Base-by-base conservation (phyloP, 2,329 filamentous ascomycete genomes). In the Pestalotiopsis fici region DNA sequence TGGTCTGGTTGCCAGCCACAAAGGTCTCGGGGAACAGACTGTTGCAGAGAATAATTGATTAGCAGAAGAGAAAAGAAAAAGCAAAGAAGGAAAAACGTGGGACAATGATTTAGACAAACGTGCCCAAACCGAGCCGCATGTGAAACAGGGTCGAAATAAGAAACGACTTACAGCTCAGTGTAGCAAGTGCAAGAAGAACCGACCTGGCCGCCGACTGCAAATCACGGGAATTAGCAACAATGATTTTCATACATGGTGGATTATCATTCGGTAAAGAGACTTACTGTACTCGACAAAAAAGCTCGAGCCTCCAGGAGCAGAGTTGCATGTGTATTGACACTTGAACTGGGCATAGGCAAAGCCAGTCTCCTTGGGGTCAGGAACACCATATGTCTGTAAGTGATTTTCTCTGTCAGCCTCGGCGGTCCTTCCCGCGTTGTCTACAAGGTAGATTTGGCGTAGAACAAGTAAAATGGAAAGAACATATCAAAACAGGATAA, bases 321-420 rank as follows among this genome's bases (percentile, higher is more conserved):
- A 54, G 63, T 71, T 71, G 72, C 76, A 77, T 69, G 73, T 75
- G 70, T 74, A 77, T 70, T 78, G 75, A 72, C 76, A 77, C 71
- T 77, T 77, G 75, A 73, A 78, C 67, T 76, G 74, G 2, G 74
- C 72, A 68, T 74, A 78, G 47, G 75, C 76, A 68, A 78, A 77
- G 63, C 74, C 74, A 9, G 74, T 70, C 57, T 74, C 74, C 64
- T 72, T 39, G 23, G 75, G 75, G 3, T 27, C 13, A 0, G 74
- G 71, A n/a, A 72, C 72, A 59, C 74, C 76, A 65, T 76, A 77
- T 39, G 74, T 74, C 76, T 78, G n/a, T 66, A 18, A 5, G 7
- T 3, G 18, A 27, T 2, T 23, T 1, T 64, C 21, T 25, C 23
- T 47, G 18, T 47, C 6, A 50, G 31, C 18, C 25, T 37, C n/a